A percentile compares a stretch with the other conserved stretches of the same genome.
These are phyloP conservation scores for Ustilago tritici DNA, from an alignment of 1,284 basidiomycete species.

Conservation along the genomic window DNA sequence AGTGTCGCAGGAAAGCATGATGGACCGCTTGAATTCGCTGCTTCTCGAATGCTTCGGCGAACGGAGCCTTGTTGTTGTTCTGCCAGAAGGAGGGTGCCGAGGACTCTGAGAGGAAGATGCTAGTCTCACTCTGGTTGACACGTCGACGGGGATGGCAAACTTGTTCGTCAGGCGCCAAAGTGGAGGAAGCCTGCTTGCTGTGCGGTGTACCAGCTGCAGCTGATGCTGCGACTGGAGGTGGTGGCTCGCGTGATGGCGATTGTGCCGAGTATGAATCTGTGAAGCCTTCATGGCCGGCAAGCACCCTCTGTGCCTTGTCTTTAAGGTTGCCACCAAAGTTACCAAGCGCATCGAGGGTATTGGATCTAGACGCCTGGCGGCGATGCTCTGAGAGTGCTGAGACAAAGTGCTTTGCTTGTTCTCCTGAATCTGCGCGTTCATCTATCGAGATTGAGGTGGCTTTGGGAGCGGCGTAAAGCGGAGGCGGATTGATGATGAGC, in stretches of 20 bases:
- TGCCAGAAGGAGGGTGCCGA: slow-evolving; percentile 40
- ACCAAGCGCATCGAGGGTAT: slow-evolving; percentile 58
- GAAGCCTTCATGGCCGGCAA: slow-evolving; percentile 35
- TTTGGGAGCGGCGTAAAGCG: slow-evolving; percentile 35
- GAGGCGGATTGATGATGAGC: slow-evolving; percentile 84
- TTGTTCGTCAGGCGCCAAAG: not conserved
- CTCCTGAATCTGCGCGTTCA: not conserved
- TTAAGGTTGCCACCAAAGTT: slow-evolving; percentile 54
- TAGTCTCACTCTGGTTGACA: slow-evolving; percentile 45
- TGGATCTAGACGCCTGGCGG: slow-evolving; percentile 54
- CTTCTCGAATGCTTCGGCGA: slow-evolving; percentile 71
- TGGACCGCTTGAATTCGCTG: slow-evolving; percentile 69
- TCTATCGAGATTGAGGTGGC: not conserved
- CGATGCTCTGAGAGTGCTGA: slow-evolving; percentile 24
- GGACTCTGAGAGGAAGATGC: slow-evolving; percentile 45
- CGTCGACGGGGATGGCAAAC: slow-evolving; percentile 33
- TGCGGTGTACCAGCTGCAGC: not conserved
- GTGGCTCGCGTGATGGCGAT: slow-evolving; percentile 7
- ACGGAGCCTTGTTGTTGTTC: slow-evolving; percentile 68
- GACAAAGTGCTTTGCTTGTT: slow-evolving; percentile 11
- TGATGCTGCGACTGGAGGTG: not conserved
- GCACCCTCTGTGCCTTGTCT: slow-evolving; percentile 36
- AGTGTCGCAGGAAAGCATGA: slow-evolving; percentile 84
- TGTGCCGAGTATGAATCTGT: slow-evolving; percentile 9
- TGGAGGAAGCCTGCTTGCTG: not conserved